Conservation (phyloP, 2,329 filamentous ascomycete species). For the Beauveria medogensis region DNA sequence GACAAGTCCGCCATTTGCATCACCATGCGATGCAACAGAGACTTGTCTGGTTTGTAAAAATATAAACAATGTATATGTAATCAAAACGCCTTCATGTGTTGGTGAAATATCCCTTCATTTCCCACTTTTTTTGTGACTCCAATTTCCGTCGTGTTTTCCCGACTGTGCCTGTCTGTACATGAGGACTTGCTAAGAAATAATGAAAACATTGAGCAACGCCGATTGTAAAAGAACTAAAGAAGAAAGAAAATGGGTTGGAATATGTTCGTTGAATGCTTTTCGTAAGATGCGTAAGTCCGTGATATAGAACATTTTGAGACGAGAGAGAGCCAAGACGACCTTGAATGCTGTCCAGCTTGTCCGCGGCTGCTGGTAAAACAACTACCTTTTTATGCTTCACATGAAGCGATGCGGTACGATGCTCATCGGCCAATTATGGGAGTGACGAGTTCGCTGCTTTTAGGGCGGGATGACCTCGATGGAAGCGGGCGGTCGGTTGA, state of each 20-base stretch:
- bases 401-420: not conserved
- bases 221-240: not conserved
- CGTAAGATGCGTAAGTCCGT: conserved; percentile 7
- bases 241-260: not conserved
- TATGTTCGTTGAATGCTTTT: conserved; percentile 6
- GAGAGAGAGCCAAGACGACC: not conserved
- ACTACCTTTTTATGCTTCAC: not conserved
- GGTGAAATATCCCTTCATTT: conserved; percentile 1
- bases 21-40: not conserved
- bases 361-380: not conserved
- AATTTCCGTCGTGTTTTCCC: not conserved
- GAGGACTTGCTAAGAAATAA: not conserved
- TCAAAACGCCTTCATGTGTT: conserved; percentile 4
- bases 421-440: conserved; percentile 45
- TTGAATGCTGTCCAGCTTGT: not conserved
- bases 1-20: not conserved
- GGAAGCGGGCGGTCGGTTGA: conserved; percentile 49
- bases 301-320: not conserved
- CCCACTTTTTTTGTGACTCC: conserved; percentile 4
- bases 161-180: not conserved
- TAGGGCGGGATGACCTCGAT: conserved; percentile 48
- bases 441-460: conserved; percentile 57
- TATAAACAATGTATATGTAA: not conserved
- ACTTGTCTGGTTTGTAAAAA: not conserved
- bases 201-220: not conserved